phyloP scores from a whole-genome alignment of 176 grass and related monocot species.

The Juncus effusus region DNA sequence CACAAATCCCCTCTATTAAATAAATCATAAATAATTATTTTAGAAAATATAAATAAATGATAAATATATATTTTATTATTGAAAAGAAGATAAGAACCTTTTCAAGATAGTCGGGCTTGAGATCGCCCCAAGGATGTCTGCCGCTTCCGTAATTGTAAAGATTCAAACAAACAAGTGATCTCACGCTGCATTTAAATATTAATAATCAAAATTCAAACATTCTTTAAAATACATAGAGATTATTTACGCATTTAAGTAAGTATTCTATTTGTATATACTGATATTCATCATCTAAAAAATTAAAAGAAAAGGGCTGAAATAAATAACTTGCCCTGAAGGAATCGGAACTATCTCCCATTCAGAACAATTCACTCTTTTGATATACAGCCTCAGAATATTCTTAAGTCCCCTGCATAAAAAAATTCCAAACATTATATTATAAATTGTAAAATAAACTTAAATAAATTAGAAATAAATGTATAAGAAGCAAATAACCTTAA shows the following conservation, averaged over 20 bases:
- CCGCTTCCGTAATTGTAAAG: slow-evolving; percentile 78
- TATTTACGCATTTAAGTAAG: not conserved
- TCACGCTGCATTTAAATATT: slow-evolving; percentile 54
- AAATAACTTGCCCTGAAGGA: slow-evolving; percentile 64
- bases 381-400: slow-evolving; percentile 76
- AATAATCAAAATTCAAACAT: not conserved
- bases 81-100: slow-evolving; percentile 43
- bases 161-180: slow-evolving; percentile 87
- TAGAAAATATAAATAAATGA: slow-evolving; percentile 8
- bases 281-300: not conserved
- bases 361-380: slow-evolving; percentile 74
- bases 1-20: slow-evolving; percentile 62
- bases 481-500: slow-evolving; percentile 49
- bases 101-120: slow-evolving; percentile 85
- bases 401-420: slow-evolving; percentile 67
- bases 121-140: slow-evolving; percentile 94
- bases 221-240: not conserved
- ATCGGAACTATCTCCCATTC: slow-evolving; percentile 85
- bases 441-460: not conserved
- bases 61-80: slow-evolving; percentile 2
- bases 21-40: slow-evolving; percentile 4
- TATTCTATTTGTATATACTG: not conserved
- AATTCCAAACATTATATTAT: too few species aligned
- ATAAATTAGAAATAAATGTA: slow-evolving; percentile 19
- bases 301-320: slow-evolving; percentile 16